Evolutionary conservation across 768 basidiomycete species (phyloP).

Genomic region (Cystobasidium tubakii): DNA sequence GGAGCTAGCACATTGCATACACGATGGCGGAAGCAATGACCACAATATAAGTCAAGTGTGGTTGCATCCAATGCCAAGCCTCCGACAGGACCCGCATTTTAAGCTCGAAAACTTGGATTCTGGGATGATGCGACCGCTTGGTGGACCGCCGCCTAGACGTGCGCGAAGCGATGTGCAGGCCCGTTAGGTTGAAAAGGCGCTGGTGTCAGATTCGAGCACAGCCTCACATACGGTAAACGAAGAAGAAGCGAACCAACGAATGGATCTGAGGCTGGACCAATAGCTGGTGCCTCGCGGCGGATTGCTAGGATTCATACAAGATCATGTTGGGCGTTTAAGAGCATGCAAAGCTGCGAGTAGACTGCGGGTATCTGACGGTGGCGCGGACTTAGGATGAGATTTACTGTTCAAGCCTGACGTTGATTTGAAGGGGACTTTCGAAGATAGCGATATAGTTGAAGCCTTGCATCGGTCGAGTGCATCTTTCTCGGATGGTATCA

Average conservation of each 20-base stretch:
- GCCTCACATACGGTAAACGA: no score
- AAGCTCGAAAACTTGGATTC: neutral
- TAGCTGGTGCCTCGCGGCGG: no score
- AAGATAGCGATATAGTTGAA: neutral
- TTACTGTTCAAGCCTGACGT: neutral
- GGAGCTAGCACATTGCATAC: neutral
- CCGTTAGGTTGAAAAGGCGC: no score
- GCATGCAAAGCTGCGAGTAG: neutral
- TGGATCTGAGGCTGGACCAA: no score
- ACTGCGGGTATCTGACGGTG: conserved; percentile 1
- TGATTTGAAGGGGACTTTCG: neutral
- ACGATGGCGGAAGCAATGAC: neutral
- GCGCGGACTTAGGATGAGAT: neutral
- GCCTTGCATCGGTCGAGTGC: neutral
- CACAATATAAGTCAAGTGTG: neutral
- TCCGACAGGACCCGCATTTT: neutral
- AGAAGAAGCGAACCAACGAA: no score
- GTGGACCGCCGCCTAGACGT: no score
- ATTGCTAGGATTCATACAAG: neutral
- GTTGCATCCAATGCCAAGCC: neutral
- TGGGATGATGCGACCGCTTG: no score
- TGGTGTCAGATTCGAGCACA: no score
- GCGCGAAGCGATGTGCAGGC: no score
- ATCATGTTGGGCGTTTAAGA: neutral
- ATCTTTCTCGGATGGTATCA: neutral